Percentiles rank a stretch among this genome's conserved stretches.
These are phyloP conservation scores for Lachancea quebecensis DNA, from an alignment of 805 yeast genomes.

Conservation along the genomic window DNA sequence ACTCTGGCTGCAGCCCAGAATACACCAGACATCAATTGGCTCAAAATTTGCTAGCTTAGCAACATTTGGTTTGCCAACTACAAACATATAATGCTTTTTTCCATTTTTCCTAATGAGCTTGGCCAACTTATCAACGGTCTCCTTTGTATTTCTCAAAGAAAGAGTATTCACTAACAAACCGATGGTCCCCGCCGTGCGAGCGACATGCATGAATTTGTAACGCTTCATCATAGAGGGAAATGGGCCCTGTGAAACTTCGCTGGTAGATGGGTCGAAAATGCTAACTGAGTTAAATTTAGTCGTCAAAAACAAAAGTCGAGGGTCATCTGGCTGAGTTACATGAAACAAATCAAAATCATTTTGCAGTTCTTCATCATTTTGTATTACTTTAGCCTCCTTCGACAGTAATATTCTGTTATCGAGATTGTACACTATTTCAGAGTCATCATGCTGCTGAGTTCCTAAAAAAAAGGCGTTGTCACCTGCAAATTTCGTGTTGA, in stretches of 20 bases:
- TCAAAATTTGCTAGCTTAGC: slow-evolving; percentile 96
- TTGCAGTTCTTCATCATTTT: slow-evolving; percentile 22
- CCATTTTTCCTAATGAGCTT: slow-evolving; percentile 63
- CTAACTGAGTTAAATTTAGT: slow-evolving; percentile 58
- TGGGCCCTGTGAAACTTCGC: slow-evolving; percentile 45
- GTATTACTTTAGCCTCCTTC: slow-evolving; percentile 22
- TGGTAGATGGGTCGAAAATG: slow-evolving; percentile 39
- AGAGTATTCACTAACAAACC: slow-evolving; percentile 88
- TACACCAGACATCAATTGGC: slow-evolving; percentile 89
- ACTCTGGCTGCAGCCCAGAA: slow-evolving; percentile 89
- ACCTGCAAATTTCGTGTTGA: slow-evolving; percentile 28
- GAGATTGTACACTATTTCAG: slow-evolving; percentile 28
- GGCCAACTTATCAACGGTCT: slow-evolving; percentile 55
- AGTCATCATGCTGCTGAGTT: slow-evolving; percentile 15
- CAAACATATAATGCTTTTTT: slow-evolving; percentile 88
- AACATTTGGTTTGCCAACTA: slow-evolving; percentile 96
- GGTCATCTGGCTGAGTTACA: slow-evolving; percentile 66
- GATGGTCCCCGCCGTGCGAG: slow-evolving; percentile 85
- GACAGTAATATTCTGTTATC: slow-evolving; percentile 26
- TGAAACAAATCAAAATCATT: slow-evolving; percentile 58
- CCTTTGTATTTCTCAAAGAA: slow-evolving; percentile 67
- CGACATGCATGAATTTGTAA: slow-evolving; percentile 78
- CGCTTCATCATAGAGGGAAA: slow-evolving; percentile 76
- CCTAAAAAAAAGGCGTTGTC: slow-evolving; percentile 40
- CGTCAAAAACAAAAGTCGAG: slow-evolving; percentile 66